Evolutionary conservation across 192 early-diverging fungal species (phyloP).

Genomic region (Chytriomyces sp.): DNA sequence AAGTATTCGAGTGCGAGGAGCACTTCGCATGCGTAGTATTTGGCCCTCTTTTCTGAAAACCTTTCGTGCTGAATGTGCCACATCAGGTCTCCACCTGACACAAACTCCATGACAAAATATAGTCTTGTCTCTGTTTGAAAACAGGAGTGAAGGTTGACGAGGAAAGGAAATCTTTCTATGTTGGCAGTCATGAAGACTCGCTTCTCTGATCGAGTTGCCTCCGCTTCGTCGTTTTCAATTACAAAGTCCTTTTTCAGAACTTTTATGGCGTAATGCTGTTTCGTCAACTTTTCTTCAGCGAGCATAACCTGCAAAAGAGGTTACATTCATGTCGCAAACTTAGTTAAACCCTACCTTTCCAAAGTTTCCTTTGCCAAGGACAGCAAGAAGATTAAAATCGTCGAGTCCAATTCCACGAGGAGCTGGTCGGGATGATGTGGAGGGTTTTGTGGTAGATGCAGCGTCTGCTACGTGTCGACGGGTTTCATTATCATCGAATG

Average conservation of each 20-base stretch:
- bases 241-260: slow-evolving; percentile 98
- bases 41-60: slow-evolving; percentile 89
- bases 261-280: slow-evolving; percentile 93
- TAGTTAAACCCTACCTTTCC: slow-evolving; percentile 70
- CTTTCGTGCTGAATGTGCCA: slow-evolving; percentile 93
- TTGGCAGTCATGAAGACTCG: slow-evolving; percentile 92
- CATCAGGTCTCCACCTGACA: slow-evolving; percentile 97
- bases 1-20: slow-evolving; percentile 94
- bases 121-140: slow-evolving; percentile 94
- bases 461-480: background rate
- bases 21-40: slow-evolving; percentile 96
- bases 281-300: slow-evolving; percentile 83
- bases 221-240: slow-evolving; percentile 97
- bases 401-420: slow-evolving; percentile 75
- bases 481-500: background rate
- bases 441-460: background rate
- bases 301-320: slow-evolving; percentile 75
- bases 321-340: slow-evolving; percentile 14
- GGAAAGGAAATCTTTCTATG: slow-evolving; percentile 88
- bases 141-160: slow-evolving; percentile 94
- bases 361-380: slow-evolving; percentile 98
- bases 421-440: background rate
- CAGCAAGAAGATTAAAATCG: slow-evolving; percentile 93
- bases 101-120: slow-evolving; percentile 99
- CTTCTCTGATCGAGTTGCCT: slow-evolving; percentile 91